These are phyloP conservation scores for Botrytis byssoidea DNA, from an alignment of 2,329 filamentous ascomycete genomes.

Conservation along the genomic window DNA sequence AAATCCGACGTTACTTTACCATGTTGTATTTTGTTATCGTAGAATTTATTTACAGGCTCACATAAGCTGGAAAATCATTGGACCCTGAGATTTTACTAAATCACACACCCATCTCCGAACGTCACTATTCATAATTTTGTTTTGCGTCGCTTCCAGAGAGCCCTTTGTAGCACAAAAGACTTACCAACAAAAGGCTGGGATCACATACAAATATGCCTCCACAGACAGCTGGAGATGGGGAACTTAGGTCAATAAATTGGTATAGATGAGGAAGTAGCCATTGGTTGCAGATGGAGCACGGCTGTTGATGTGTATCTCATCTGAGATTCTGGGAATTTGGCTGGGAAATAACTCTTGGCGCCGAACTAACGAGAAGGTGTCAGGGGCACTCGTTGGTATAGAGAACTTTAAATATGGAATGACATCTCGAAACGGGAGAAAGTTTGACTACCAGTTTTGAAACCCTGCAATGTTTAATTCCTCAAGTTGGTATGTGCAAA, in stretches of 20 bases:
- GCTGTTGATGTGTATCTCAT: not conserved
- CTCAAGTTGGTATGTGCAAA: not conserved
- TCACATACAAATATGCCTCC: not conserved
- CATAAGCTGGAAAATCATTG: not conserved
- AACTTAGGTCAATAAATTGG: not conserved
- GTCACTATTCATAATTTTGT: not conserved
- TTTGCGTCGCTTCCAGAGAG: not conserved
- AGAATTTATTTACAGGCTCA: not conserved
- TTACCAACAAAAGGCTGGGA: not conserved
- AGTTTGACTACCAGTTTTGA: not conserved
- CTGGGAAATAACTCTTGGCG: not conserved
- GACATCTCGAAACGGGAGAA: constrained; percentile 36
- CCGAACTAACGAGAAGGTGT: not conserved
- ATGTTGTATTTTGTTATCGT: not conserved
- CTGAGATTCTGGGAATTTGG: not conserved
- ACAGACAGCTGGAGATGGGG: not conserved
- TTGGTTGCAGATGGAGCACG: not conserved
- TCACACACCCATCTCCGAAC: not conserved
- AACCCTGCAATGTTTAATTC: not conserved
- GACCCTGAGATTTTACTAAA: not conserved
- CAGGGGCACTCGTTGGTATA: not conserved
- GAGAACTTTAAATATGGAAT: not conserved
- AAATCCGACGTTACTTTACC: not conserved
- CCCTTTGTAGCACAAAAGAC: not conserved
- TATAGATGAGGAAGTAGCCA: not conserved